Base-by-base conservation (phyloP, 768 basidiomycete genomes). In the Trichaptum fuscoviolaceum region DNA sequence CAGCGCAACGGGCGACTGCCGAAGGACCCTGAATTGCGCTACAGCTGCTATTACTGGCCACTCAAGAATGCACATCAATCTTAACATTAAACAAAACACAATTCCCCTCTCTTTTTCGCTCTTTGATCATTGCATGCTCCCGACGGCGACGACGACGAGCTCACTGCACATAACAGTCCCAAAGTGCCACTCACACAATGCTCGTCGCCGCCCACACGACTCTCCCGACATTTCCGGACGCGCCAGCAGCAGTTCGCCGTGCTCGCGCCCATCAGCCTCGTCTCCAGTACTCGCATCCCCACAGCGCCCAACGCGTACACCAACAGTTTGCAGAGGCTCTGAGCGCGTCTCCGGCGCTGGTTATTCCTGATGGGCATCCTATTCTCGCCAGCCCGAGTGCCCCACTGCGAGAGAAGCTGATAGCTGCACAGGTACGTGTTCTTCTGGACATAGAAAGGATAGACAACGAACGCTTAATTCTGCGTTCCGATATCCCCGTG, bases 401-500 rank as follows among this genome's bases (percentile, higher is more conserved):
- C 42, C 42, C 42, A 52, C 42, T 52, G 42, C 42, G 42, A 15
- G 59, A 61, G 30, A 61, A 61, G 59, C 59, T 25, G 59, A 7
- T 61, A 18, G 59, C 59, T 25, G 24, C 59, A 34, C 59, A 61
- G 59, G 59, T 61, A 15, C 24, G 59, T 61, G 59, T 18, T 34
- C 59, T 12, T 4, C 24, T 17, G 23, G 12, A 17, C 30, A 61
- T 24, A 25, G 17, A 9, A 24, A 61, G 25, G 10, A 61, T 52
- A 68, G 10, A 42, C 70, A 26, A 65, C 57, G n/a, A 20, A 52
- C 3, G 42, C 5, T 12, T 52, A 52, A 52, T 52, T 2, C 15
- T 4, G 3, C 42, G 42, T 52, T 20, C 20, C 42, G 12, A 12
- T 52, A 52, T 52, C 20, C 20, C 42, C 42, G 42, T 52, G 42